These are phyloP conservation scores for Ulmus americana DNA, from an alignment of 331 rosid species.

Conservation along the genomic window DNA sequence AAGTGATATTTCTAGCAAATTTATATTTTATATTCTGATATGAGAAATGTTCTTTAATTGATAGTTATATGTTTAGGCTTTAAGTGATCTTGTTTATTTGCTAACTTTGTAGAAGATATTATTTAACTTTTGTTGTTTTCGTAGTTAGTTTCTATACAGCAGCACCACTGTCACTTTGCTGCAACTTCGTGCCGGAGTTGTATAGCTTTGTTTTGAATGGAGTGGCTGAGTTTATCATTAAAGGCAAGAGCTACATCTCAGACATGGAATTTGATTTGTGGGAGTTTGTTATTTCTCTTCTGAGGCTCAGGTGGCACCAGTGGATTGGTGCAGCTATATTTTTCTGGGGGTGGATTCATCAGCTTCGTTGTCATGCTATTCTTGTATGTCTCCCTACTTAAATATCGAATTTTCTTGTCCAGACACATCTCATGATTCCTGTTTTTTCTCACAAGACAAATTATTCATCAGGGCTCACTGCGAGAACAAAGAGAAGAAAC, in stretches of 20 bases:
- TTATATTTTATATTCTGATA: neutral
- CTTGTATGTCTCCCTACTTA: constrained; percentile 53
- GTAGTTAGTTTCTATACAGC: constrained; percentile 68
- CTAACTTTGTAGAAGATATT: constrained; percentile 10
- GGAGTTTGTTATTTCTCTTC: constrained; percentile 47
- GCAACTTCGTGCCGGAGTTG: constrained; percentile 52
- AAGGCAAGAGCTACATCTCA: constrained; percentile 59
- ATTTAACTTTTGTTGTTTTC: constrained; percentile 34
- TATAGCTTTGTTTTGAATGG: constrained; percentile 36
- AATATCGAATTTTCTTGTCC: constrained; percentile 7
- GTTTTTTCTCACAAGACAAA: neutral
- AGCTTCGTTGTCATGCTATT: constrained; percentile 61
- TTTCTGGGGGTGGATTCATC: constrained; percentile 88
- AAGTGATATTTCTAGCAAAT: neutral
- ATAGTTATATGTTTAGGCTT: constrained; percentile 9
- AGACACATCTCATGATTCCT: neutral
- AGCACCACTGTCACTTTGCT: constrained; percentile 78
- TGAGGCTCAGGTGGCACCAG: constrained; percentile 65
- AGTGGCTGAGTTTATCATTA: constrained; percentile 54
- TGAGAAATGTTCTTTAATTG: neutral
- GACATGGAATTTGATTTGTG: constrained; percentile 43
- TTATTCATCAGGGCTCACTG: constrained; percentile 59
- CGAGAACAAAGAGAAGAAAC: constrained; percentile 37
- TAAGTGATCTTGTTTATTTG: neutral
- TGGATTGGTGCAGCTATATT: constrained; percentile 69